Percentiles rank a stretch among this genome's conserved stretches.
Evolutionary conservation across 208 protist species (phyloP).

Genomic region (Trichomonas tenax): DNA sequence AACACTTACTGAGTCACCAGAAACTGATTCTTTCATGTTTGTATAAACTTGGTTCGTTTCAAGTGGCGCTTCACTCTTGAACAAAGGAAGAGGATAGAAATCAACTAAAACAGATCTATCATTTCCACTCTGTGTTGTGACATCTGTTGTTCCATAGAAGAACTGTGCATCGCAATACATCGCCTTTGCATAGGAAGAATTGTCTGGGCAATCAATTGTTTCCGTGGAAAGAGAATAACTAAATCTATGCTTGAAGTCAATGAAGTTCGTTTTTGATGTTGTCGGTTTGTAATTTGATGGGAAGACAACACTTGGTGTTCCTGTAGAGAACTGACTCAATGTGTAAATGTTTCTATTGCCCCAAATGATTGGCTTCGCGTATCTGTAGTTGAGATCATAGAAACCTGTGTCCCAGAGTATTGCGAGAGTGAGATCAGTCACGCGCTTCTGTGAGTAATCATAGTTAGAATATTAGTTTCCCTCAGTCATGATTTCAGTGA

Average conservation of each 20-base stretch:
- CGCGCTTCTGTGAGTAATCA: not conserved
- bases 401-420: not conserved
- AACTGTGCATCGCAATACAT: not conserved
- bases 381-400: not conserved
- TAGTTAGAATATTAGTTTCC: not conserved
- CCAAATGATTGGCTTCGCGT: not conserved
- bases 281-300: not conserved
- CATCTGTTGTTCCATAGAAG: too few relatives aligned
- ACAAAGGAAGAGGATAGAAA: too few relatives aligned
- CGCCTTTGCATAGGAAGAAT: not conserved
- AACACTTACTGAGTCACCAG: too few relatives aligned
- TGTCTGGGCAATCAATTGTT: not conserved
- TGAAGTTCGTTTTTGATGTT: not conserved
- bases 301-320: not conserved
- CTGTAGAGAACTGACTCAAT: not conserved
- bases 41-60: too few relatives aligned
- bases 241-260: not conserved
- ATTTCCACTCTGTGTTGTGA: too few relatives aligned
- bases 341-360: not conserved
- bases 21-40: too few relatives aligned
- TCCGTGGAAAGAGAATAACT: not conserved
- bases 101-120: too few relatives aligned
- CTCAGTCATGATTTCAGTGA: not conserved
- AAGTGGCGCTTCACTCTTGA: too few relatives aligned
- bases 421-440: not conserved